Percentiles rank a stretch among this genome's conserved stretches.
Conservation (phyloP, 1,284 basidiomycete species). For the Boletellus deceptivus region DNA sequence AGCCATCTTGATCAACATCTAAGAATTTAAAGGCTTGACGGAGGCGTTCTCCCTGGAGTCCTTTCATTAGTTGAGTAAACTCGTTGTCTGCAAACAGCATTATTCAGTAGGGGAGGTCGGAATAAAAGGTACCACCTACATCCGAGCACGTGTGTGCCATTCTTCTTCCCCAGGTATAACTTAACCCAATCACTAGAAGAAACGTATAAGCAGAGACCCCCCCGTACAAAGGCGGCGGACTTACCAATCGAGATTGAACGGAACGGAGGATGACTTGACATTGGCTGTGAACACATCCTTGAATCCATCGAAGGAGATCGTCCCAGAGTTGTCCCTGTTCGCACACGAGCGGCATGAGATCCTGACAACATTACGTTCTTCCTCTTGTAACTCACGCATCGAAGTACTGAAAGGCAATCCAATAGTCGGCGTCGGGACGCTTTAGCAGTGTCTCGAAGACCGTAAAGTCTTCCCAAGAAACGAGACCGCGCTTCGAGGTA, state of each 20-base stretch:
- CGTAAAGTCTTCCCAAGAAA: constrained; percentile 93
- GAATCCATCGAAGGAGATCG: constrained; percentile 91
- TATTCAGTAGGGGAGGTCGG: constrained; percentile 1
- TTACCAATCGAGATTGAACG: constrained; percentile 92
- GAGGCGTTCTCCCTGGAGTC: constrained; percentile 90
- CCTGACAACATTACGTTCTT: background rate
- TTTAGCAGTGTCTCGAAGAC: constrained; percentile 90
- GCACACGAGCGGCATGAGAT: constrained; percentile 5
- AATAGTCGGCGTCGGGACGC: constrained; percentile 90
- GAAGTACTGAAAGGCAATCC: constrained; percentile 95
- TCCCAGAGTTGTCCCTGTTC: constrained; percentile 80
- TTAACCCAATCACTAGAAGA: constrained; percentile 83
- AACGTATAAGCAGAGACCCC: constrained; percentile 10
- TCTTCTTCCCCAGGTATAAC: constrained; percentile 88
- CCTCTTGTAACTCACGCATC: constrained; percentile 68
- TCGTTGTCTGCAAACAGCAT: constrained; percentile 66
- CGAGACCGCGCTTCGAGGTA: constrained; percentile 67
- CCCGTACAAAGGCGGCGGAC: constrained; percentile 19
- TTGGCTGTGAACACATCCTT: constrained; percentile 85
- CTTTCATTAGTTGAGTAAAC: constrained; percentile 97
- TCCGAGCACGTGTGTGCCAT: constrained; percentile 86
- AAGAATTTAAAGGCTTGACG: constrained; percentile 91
- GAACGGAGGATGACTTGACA: constrained; percentile 78
- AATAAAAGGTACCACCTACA: constrained; percentile 53
- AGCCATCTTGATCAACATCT: constrained; percentile 86